Percentiles rank a stretch among this genome's conserved stretches.
Conservation (phyloP, 2,329 filamentous ascomycete genomes). For the Aspergillus amoenus region DNA sequence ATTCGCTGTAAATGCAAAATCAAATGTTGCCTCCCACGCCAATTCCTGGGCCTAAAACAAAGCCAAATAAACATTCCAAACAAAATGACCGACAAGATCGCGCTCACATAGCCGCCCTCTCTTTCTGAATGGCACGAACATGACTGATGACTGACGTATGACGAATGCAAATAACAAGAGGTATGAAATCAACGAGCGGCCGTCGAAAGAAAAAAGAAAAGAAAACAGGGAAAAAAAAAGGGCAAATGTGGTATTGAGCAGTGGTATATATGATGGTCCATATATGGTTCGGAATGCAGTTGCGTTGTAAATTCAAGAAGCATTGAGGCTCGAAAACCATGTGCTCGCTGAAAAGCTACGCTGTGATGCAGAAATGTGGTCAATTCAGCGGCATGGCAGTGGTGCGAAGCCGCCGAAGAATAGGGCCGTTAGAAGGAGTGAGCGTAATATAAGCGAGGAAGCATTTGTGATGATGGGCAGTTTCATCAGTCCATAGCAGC, state of each 20-base stretch:
- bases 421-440: not conserved
- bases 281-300: not conserved
- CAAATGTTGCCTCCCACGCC: slow-evolving; percentile 18
- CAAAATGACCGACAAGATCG: slow-evolving; percentile 5
- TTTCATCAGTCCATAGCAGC: not conserved
- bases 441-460: not conserved
- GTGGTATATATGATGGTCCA: not conserved
- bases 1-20: slow-evolving; percentile 23
- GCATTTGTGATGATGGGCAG: not conserved
- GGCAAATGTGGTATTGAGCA: not conserved
- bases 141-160: not conserved
- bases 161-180: not conserved
- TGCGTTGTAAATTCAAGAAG: no score
- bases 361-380: not conserved
- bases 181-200: not conserved
- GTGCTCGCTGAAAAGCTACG: not conserved
- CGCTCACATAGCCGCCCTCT: slow-evolving; percentile 15
- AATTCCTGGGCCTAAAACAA: slow-evolving; percentile 1
- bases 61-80: not conserved
- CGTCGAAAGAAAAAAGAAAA: not conserved
- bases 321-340: not conserved
- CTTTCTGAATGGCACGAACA: slow-evolving; percentile 13
- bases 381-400: not conserved
- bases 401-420: not conserved
- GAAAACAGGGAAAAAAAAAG: not conserved